phyloP scores from a whole-genome alignment of 2,329 filamentous ascomycete species.

The Coniochaeta prunicola region DNA sequence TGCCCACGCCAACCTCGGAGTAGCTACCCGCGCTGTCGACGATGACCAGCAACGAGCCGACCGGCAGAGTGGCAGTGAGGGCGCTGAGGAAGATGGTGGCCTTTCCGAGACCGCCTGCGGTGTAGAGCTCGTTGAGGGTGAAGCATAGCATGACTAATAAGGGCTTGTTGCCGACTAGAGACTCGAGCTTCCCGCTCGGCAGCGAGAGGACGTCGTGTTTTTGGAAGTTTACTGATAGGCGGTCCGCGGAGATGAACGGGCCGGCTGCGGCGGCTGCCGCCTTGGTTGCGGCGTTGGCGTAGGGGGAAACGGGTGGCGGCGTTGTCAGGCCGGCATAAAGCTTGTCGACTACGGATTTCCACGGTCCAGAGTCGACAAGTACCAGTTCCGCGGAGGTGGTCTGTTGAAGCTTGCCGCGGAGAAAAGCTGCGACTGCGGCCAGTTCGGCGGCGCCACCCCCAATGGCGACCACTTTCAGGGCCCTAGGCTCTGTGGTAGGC shows the following conservation, averaged over 20 bases:
- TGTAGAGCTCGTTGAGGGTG: slow-evolving; percentile 93
- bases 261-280: slow-evolving; percentile 36
- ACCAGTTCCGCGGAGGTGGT: slow-evolving; percentile 29
- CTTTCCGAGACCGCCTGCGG: slow-evolving; percentile 59
- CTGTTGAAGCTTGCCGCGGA: slow-evolving; percentile 18
- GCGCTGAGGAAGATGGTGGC: slow-evolving; percentile 71
- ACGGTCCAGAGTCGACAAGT: slow-evolving; percentile 78
- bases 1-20: slow-evolving; percentile 68
- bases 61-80: slow-evolving; percentile 50
- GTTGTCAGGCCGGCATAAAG: slow-evolving; percentile 51
- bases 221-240: slow-evolving; percentile 33
- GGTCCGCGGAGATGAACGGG: slow-evolving; percentile 31
- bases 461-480: slow-evolving; percentile 29
- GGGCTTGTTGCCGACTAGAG: slow-evolving; percentile 22
- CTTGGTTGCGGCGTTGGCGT: slow-evolving; percentile 39
- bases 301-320: slow-evolving; percentile 41
- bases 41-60: slow-evolving; percentile 67
- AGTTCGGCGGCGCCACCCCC: slow-evolving; percentile 59
- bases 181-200: slow-evolving; percentile 21
- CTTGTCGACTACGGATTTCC: slow-evolving; percentile 54
- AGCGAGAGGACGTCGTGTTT: slow-evolving; percentile 44
- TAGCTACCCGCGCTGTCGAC: slow-evolving; percentile 93
- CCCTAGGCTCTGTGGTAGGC: background rate
- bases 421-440: slow-evolving; percentile 40
- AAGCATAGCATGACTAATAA: slow-evolving; percentile 78